Conservation (phyloP, 371 early-diverging fungal species). For the Conidiobolus incongruus region DNA sequence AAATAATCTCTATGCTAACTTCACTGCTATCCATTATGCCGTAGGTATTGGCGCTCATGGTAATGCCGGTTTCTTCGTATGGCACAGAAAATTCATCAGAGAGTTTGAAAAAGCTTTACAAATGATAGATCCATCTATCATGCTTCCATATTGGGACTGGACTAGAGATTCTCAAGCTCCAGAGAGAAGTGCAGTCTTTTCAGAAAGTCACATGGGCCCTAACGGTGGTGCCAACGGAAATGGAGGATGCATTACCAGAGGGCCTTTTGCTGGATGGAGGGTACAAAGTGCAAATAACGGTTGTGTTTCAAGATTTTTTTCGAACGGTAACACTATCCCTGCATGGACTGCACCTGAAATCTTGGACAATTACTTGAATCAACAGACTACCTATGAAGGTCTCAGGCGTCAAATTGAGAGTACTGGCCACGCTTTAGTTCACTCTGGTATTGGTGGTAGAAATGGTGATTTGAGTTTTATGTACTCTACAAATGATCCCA, state of each 20-base stretch:
- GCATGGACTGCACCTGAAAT: slow-evolving; percentile 9
- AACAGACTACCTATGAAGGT: not conserved
- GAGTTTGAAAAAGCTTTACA: slow-evolving; percentile 12
- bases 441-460: slow-evolving; percentile 4
- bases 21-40: no score
- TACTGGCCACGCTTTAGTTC: slow-evolving; percentile 2
- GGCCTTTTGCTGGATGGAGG: slow-evolving; percentile 6
- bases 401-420: slow-evolving; percentile 7
- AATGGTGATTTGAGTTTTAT: slow-evolving; percentile 6
- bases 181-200: slow-evolving; percentile 5
- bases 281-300: slow-evolving; percentile 1
- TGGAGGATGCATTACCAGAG: slow-evolving; percentile 7
- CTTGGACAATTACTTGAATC: not conserved
- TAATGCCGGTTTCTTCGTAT: slow-evolving; percentile 12
- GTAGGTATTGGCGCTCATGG: slow-evolving; percentile 8
- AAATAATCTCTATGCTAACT: no score
- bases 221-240: slow-evolving; percentile 4
- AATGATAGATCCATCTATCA: slow-evolving; percentile 12
- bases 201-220: slow-evolving; percentile 5
- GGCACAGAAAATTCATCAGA: slow-evolving; percentile 15
- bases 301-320: slow-evolving; percentile 10
- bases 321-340: slow-evolving; percentile 6
- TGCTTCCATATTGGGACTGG: slow-evolving; percentile 27
- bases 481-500: slow-evolving; percentile 9
- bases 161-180: slow-evolving; percentile 1